Percentiles rank a stretch among this genome's conserved stretches.
Conservation (phyloP, 2,329 filamentous ascomycete genomes). For the Phialophora chinensis region DNA sequence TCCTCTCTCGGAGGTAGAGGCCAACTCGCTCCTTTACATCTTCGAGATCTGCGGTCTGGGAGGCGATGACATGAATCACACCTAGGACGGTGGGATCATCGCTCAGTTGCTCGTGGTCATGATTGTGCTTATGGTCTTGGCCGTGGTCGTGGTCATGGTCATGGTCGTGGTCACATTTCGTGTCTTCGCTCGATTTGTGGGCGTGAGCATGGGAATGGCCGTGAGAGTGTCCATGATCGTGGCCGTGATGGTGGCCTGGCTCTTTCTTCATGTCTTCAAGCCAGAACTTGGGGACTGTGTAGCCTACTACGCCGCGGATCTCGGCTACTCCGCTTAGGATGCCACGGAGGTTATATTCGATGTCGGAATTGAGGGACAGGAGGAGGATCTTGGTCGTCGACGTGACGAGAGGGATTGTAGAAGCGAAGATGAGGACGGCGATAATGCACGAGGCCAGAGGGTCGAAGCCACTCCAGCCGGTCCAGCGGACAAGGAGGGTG, state of each 20-base stretch:
- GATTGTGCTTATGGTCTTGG: not conserved
- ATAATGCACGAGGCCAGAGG: slow-evolving; percentile 93
- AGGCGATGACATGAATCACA: slow-evolving; percentile 83
- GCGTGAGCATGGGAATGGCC: slow-evolving; percentile 37
- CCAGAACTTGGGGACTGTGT: slow-evolving; percentile 91
- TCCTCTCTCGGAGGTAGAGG: slow-evolving; percentile 71
- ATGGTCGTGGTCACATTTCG: slow-evolving; percentile 27
- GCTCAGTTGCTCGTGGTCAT: not conserved
- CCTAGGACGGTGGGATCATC: slow-evolving; percentile 67
- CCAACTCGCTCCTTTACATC: slow-evolving; percentile 81
- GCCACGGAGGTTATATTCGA: slow-evolving; percentile 87
- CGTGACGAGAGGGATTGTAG: slow-evolving; percentile 83
- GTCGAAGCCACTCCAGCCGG: slow-evolving; percentile 93
- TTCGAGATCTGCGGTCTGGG: slow-evolving; percentile 73
- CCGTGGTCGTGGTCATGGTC: slow-evolving; percentile 16
- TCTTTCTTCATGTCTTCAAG: slow-evolving; percentile 61
- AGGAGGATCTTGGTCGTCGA: slow-evolving; percentile 83
- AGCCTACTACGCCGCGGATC: slow-evolving; percentile 82
- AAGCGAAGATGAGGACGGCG: slow-evolving; percentile 89
- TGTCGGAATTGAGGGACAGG: slow-evolving; percentile 80
- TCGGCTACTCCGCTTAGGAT: slow-evolving; percentile 81
- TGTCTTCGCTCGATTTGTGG: slow-evolving; percentile 41
- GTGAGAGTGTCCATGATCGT: slow-evolving; percentile 42
- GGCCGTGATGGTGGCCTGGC: slow-evolving; percentile 43
- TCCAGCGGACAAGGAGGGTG: slow-evolving; percentile 83